Base-by-base conservation (phyloP, 2,329 filamentous ascomycete genomes). In the Curvularia spicifera region DNA sequence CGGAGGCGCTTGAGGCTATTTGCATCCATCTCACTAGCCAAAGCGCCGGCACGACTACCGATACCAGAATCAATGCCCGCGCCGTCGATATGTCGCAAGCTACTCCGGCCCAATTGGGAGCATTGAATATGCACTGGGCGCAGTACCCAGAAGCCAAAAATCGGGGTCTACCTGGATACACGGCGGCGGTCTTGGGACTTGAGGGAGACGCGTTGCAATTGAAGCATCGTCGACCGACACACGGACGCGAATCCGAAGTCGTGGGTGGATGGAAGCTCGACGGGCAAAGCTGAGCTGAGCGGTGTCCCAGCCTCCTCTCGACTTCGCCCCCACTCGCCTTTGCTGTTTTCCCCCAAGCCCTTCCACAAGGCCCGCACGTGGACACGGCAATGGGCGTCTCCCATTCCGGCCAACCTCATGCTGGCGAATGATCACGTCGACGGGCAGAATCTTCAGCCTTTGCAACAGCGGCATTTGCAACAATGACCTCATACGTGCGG, bases 401-500 rank as follows among this genome's bases (percentile, higher is more conserved):
- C 46, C 35, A 48, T 37, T 35, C 35, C 46, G 46, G 46, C 31
- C 37, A 37, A 48, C 12, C 12, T 26, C 20, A 48, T 12, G 31
- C 31, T n/a, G 22, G 46, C 15, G 26, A 39, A 40, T 49, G 47
- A 29, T 39, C 47, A 49, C 47, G 33, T 40, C 8, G 33, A 26
- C 31, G 15, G 35, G 22, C 40, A 43, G 12, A 43, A 43, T 43
- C 22, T 43, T 43, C 40, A 43, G 40, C 40, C 22, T 37, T n/a
- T 28, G 13, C n/a, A 24, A 37, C 8, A 37, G n/a, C 22, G 33
- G 33, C 13, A 37, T 13, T 24, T n/a, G 4, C 31, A 12, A 12
- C 9, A 12, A 57, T 57, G 60, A 63, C 57, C 57, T 60, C 57
- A 60, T 52, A 60, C 7, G 52, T 63, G 53, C 53, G 54, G 51